Conservation (phyloP, 495 filamentous ascomycete species). For the Neurospora discreta region DNA sequence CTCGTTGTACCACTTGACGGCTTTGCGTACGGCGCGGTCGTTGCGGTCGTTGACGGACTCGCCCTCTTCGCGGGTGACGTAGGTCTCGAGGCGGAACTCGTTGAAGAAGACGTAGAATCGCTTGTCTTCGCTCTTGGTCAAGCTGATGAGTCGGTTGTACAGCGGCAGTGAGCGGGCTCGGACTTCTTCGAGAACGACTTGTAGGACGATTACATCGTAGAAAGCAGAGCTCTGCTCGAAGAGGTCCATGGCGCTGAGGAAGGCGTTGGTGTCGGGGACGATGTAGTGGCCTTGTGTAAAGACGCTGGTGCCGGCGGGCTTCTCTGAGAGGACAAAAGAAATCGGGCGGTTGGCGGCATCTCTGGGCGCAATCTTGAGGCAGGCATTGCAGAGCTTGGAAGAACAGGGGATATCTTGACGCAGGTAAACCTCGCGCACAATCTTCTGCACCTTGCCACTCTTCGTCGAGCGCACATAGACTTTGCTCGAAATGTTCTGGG, state of each 20-base stretch:
- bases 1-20: constrained; percentile 78
- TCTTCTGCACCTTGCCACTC: constrained; percentile 95
- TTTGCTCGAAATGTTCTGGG: constrained; percentile 80
- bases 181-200: constrained; percentile 92
- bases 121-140: constrained; percentile 92
- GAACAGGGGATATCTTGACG: constrained; percentile 96
- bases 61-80: constrained; percentile 58
- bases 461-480: constrained; percentile 87
- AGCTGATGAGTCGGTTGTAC: constrained; percentile 80
- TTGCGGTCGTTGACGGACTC: constrained; percentile 97
- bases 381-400: constrained; percentile 71
- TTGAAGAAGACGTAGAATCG: constrained; percentile 99
- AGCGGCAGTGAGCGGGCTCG: constrained; percentile 86
- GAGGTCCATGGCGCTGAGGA: constrained; percentile 90
- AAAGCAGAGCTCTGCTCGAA: constrained; percentile 88
- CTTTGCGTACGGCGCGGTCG: constrained; percentile 78
- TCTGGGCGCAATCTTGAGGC: constrained; percentile 55
- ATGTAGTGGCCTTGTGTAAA: constrained; percentile 89
- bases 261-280: constrained; percentile 90
- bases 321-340: constrained; percentile 79
- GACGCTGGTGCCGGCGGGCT: constrained; percentile 66
- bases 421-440: constrained; percentile 92
- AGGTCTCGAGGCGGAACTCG: constrained; percentile 88
- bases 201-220: constrained; percentile 88
- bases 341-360: constrained; percentile 64